A percentile compares a stretch with the other conserved stretches of the same genome.
phyloP scores from a whole-genome alignment of 2,329 filamentous ascomycete genomes.

The Alternaria viburni region DNA sequence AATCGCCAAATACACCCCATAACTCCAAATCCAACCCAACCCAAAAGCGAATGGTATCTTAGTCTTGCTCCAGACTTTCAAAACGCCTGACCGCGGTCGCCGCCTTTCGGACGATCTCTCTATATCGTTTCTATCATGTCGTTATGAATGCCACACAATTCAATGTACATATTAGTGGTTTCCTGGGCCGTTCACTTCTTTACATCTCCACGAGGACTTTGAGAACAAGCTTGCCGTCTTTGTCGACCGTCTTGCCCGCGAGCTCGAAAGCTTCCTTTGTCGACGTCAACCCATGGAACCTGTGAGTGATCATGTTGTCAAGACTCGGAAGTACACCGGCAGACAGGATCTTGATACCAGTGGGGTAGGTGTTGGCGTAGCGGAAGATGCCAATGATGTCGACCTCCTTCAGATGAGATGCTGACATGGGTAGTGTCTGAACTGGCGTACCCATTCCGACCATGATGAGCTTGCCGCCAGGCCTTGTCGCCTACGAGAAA shows the following conservation, averaged over 20 bases:
- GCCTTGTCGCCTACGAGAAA: slow-evolving; percentile 47
- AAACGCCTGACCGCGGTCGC: slow-evolving; percentile 16
- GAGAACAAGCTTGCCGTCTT: slow-evolving; percentile 59
- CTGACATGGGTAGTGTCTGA: slow-evolving; percentile 61
- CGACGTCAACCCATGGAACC: slow-evolving; percentile 54
- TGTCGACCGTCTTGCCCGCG: slow-evolving; percentile 59
- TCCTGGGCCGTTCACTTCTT: background rate
- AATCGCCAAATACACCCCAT: background rate
- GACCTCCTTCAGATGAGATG: slow-evolving; percentile 62
- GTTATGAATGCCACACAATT: background rate
- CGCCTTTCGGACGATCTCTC: slow-evolving; percentile 1
- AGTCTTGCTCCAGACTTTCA: slow-evolving; percentile 8
- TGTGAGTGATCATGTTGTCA: slow-evolving; percentile 62
- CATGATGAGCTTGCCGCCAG: slow-evolving; percentile 61
- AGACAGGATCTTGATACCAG: slow-evolving; percentile 60
- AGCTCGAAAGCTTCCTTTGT: slow-evolving; percentile 60
- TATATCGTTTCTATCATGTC: slow-evolving; percentile 16
- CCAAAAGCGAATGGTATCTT: slow-evolving; percentile 23
- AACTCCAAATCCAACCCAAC: slow-evolving; percentile 8
- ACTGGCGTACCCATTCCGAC: slow-evolving; percentile 64
- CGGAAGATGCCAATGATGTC: slow-evolving; percentile 65
- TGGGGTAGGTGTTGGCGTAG: slow-evolving; percentile 62
- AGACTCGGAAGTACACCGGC: slow-evolving; percentile 58
- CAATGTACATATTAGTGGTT: slow-evolving; percentile 7
- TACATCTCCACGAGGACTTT: slow-evolving; percentile 55